These are phyloP conservation scores for Ceratocystis cacaofunesta DNA, from an alignment of 2,329 filamentous ascomycete species.

Conservation along the genomic window DNA sequence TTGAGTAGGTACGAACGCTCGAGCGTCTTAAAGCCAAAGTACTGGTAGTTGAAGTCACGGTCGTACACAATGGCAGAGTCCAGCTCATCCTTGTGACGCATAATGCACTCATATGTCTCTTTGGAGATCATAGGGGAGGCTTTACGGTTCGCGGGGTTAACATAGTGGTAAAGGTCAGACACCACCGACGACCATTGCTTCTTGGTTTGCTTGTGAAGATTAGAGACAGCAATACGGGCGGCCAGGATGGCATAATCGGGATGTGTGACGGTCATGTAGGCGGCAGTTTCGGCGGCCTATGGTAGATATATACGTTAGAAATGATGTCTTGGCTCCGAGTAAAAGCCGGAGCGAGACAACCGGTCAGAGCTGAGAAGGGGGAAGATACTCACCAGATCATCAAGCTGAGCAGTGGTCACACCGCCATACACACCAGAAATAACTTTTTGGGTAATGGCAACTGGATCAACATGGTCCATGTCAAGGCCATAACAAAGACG, in stretches of 20 bases:
- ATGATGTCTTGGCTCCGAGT: background rate
- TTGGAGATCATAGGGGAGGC: constrained; percentile 89
- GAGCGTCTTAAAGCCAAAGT: constrained; percentile 98
- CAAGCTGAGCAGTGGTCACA: constrained; percentile 89
- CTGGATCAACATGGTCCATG: constrained; percentile 85
- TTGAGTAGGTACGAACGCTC: constrained; percentile 96
- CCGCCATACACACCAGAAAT: constrained; percentile 98
- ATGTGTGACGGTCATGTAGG: constrained; percentile 99
- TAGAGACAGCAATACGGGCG: constrained; percentile 95
- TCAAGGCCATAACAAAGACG: constrained; percentile 96
- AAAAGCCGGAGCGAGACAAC: background rate
- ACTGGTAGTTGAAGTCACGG: constrained; percentile 99
- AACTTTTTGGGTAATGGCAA: constrained; percentile 97
- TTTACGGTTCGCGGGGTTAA: constrained; percentile 82
- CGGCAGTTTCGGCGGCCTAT: constrained; percentile 93
- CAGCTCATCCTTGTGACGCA: constrained; percentile 91
- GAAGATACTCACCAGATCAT: constrained; percentile 67
- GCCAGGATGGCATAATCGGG: constrained; percentile 98
- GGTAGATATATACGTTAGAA: constrained; percentile 18
- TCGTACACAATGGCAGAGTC: constrained; percentile 99
- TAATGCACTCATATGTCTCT: constrained; percentile 78
- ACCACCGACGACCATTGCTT: constrained; percentile 98
- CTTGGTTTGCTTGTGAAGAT: constrained; percentile 99
- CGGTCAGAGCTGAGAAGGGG: background rate
- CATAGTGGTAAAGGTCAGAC: constrained; percentile 83